Conservation (phyloP, 2,329 filamentous ascomycete species). For the Cladophialophora exuberans region DNA sequence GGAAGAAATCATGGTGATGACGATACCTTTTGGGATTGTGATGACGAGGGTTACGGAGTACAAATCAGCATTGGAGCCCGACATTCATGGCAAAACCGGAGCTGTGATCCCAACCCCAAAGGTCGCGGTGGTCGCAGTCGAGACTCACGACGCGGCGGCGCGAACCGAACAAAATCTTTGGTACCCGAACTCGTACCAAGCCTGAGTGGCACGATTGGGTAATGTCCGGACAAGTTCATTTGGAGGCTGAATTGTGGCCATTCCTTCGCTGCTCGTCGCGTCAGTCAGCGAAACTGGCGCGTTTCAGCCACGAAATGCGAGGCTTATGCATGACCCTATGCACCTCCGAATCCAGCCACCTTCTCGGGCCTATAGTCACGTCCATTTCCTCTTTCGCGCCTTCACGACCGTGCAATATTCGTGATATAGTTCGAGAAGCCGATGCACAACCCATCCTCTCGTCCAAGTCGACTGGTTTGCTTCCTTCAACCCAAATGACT, state of each 20-base stretch:
- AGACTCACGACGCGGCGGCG: background rate
- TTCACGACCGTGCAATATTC: constrained; percentile 31
- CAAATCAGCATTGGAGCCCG: too few relatives aligned
- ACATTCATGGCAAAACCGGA: too few relatives aligned
- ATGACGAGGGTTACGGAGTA: background rate
- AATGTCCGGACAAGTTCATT: too few relatives aligned
- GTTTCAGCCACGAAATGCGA: constrained; percentile 23
- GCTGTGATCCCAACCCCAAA: too few relatives aligned
- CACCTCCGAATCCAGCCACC: constrained; percentile 21
- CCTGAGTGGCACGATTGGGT: too few relatives aligned
- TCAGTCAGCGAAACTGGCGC: constrained; percentile 21
- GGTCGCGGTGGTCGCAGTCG: too few relatives aligned
- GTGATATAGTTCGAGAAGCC: constrained; percentile 32
- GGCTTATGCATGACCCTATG: constrained; percentile 19
- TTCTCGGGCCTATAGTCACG: constrained; percentile 22
- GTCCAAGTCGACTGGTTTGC: constrained; percentile 9
- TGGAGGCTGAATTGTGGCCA: too few relatives aligned
- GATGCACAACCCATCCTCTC: constrained; percentile 23
- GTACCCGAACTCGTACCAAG: too few relatives aligned
- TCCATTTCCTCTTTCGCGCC: constrained; percentile 23
- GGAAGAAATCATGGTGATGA: too few relatives aligned
- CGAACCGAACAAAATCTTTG: too few relatives aligned
- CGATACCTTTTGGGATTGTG: too few relatives aligned
- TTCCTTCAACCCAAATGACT: constrained; percentile 12
- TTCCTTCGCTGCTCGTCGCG: too few relatives aligned